Conservation (phyloP, 2,329 filamentous ascomycete species). For the Dothistroma pini region DNA sequence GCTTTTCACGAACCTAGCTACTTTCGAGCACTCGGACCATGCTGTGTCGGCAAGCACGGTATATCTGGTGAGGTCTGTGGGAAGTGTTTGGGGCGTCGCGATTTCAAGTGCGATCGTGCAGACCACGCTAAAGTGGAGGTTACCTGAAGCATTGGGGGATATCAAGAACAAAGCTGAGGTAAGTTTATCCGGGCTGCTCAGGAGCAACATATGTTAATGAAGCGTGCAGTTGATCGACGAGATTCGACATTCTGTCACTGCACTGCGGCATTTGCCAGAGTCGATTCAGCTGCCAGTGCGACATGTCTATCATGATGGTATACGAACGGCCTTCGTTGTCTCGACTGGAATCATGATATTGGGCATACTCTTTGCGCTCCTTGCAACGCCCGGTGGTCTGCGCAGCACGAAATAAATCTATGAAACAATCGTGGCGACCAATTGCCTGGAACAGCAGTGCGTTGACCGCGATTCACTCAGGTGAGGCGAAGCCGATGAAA, state of each 20-base stretch:
- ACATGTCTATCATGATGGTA: constrained; percentile 58
- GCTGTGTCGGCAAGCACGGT: constrained; percentile 61
- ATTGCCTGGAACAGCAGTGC: background rate
- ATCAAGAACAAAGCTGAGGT: constrained; percentile 58
- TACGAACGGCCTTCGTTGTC: constrained; percentile 54
- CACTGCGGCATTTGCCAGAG: constrained; percentile 52
- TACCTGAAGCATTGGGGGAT: constrained; percentile 53
- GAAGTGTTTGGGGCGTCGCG: constrained; percentile 62
- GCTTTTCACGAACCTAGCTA: constrained; percentile 60
- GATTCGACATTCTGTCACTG: constrained; percentile 59
- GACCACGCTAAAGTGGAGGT: constrained; percentile 54
- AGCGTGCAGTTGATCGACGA: constrained; percentile 54
- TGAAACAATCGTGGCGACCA: background rate
- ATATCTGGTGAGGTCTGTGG: constrained; percentile 61
- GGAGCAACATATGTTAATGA: background rate
- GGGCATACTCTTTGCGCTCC: constrained; percentile 48
- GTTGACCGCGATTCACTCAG: background rate
- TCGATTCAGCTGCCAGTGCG: constrained; percentile 56
- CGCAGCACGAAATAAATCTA: constrained; percentile 10
- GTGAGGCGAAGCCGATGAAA: too few species aligned
- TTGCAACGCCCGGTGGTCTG: constrained; percentile 34
- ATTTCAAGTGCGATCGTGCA: constrained; percentile 61
- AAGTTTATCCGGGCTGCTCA: constrained; percentile 30
- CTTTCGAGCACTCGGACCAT: constrained; percentile 61
- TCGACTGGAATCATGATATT: constrained; percentile 52